Conservation (phyloP, 2,329 filamentous ascomycete genomes). For the Fusarium staphyleae region DNA sequence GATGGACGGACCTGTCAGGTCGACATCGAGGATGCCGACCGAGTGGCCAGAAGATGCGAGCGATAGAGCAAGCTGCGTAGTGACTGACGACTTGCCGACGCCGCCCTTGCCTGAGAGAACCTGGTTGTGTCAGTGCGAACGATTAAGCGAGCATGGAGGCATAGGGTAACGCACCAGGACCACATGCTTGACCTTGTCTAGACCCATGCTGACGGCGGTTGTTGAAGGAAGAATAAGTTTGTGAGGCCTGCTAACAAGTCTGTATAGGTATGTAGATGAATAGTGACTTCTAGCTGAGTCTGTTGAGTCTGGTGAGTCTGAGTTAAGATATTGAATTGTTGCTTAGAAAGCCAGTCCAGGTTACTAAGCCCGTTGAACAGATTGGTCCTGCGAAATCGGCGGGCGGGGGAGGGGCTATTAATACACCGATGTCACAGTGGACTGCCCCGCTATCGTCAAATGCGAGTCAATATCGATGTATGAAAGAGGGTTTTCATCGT, state of each 20-base stretch:
- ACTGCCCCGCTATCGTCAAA: slow-evolving; percentile 26
- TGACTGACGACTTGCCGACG: slow-evolving; percentile 97
- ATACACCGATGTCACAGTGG: slow-evolving; percentile 15
- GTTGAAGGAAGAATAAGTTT: neutral
- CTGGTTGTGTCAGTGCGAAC: slow-evolving; percentile 46
- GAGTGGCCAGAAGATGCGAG: slow-evolving; percentile 85
- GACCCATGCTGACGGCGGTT: slow-evolving; percentile 46
- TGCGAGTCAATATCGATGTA: neutral
- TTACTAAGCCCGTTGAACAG: slow-evolving; percentile 37
- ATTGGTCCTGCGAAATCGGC: slow-evolving; percentile 29
- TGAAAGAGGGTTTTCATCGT: no score
- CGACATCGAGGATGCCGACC: slow-evolving; percentile 94
- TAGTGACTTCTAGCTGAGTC: no score
- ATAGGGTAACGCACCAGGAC: slow-evolving; percentile 64
- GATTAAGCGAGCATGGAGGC: slow-evolving; percentile 1
- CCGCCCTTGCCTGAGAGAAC: slow-evolving; percentile 96
- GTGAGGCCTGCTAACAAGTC: neutral
- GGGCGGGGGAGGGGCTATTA: neutral
- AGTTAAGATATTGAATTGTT: slow-evolving; percentile 15
- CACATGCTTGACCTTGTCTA: slow-evolving; percentile 74
- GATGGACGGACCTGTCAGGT: slow-evolving; percentile 95
- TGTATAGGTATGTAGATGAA: neutral
- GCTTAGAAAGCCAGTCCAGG: slow-evolving; percentile 40
- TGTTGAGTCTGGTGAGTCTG: no score
- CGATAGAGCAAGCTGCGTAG: slow-evolving; percentile 91